Base-by-base conservation (phyloP, 768 basidiomycete species). In the Lentinula boryana region DNA sequence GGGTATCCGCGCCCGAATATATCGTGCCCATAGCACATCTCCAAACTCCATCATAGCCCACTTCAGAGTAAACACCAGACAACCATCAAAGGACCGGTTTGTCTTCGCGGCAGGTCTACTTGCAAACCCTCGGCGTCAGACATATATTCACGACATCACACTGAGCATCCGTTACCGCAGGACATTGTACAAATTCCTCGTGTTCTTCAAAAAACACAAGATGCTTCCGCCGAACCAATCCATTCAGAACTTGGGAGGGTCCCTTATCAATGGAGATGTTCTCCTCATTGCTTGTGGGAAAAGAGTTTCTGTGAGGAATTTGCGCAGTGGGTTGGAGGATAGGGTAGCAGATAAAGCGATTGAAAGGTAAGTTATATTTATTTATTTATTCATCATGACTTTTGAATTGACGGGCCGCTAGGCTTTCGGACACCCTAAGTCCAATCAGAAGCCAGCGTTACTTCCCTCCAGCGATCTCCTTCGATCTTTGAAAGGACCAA, bases 191-290 rank as follows among this genome's bases (percentile, higher is more conserved):
- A 56, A 36, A 21, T 56, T 56, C 18, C 54, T 32, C 4, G 54
- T 56, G 21, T 56, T 56, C 35, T 40, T 56, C 54, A 56, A 56
- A 40, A 32, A 12, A 13, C 54, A 56, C 35, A 56, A 56, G 21
- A 36, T 15, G 16, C 54, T 56, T 23, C 54, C 54, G 32, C 13
- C 9, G 10, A 56, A 40, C 33, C 33, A 16, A 23, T 23, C 33
- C 10, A 56, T 56, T 40, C 21, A 23, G 36, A 23, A 56, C 5
- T 21, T 56, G n/a, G 54, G 32, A 18, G 32, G 36, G 16, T 6
- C 7, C 12, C 15, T 4, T 21, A 36, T 40, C 21, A 27, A 40
- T 13, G 54, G 54, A 31, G 52, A 54, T 35, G 33, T 54, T 35
- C 23, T 54, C 27, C 52, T 54, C 13, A 23, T 54, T 23, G 52